A percentile compares a stretch with the other conserved stretches of the same genome.
Evolutionary conservation across 495 filamentous ascomycete species (phyloP).

Genomic region (Aspergillus egyptiacus): DNA sequence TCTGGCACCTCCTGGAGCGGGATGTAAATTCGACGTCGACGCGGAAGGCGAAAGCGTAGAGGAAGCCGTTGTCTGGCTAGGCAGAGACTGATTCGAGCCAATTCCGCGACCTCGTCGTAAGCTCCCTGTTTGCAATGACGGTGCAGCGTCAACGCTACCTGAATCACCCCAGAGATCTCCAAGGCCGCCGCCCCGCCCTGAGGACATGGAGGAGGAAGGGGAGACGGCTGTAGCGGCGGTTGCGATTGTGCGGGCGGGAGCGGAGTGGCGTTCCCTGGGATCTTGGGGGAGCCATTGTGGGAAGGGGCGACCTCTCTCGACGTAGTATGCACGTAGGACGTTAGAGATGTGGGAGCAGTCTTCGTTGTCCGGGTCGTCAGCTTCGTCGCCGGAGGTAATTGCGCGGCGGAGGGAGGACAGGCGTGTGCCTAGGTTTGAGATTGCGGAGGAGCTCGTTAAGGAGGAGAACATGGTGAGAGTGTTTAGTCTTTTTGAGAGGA

Average conservation of each 20-base stretch:
- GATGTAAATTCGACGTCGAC: constrained; percentile 28
- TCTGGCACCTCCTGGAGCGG: constrained; percentile 43
- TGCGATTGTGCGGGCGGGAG: constrained; percentile 47
- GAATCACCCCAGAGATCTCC: constrained; percentile 82
- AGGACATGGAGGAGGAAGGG: constrained; percentile 32
- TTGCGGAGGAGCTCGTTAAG: constrained; percentile 58
- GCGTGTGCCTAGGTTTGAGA: constrained; percentile 71
- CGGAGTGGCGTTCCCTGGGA: constrained; percentile 63
- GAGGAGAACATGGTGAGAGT: constrained; percentile 74
- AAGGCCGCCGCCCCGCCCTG: constrained; percentile 46
- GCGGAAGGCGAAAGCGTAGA: constrained; percentile 4
- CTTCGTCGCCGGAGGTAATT: constrained; percentile 77
- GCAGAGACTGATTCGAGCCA: constrained; percentile 9
- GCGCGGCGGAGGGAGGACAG: constrained; percentile 75
- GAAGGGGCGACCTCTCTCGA: constrained; percentile 75
- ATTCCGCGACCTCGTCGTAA: constrained; percentile 44
- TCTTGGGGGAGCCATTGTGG: constrained; percentile 87
- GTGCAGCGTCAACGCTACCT: constrained; percentile 32
- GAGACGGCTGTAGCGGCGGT: constrained; percentile 40
- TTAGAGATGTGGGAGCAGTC: constrained; percentile 93
- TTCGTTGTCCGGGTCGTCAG: constrained; percentile 71
- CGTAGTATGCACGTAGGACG: constrained; percentile 92
- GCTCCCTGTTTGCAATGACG: constrained; percentile 47
- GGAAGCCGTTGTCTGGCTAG: constrained; percentile 17
- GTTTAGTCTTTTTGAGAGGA: constrained; percentile 17